phyloP scores from a whole-genome alignment of 78 protist genomes.

The Dictyostelium purpureum region DNA sequence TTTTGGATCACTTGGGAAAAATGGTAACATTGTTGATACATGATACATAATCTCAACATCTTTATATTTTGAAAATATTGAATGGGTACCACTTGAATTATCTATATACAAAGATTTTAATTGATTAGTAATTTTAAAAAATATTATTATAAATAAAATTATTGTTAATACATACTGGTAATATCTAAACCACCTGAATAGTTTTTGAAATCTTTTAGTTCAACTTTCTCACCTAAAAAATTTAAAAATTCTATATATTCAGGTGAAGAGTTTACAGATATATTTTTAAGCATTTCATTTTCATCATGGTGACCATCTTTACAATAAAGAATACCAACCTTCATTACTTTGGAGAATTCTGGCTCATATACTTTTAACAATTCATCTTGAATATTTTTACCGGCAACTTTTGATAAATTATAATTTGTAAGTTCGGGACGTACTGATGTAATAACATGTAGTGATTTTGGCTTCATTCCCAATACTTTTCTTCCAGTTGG shows the following conservation, averaged over 20 bases:
- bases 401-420: not conserved
- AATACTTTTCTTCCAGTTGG: constrained; percentile 5
- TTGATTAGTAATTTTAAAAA: not conserved
- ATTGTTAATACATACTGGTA: not conserved
- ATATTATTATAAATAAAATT: not conserved
- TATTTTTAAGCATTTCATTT: constrained; percentile 22
- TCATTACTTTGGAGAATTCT: constrained; percentile 55
- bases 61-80: constrained; percentile 67
- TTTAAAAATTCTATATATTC: constrained; percentile 67
- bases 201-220: constrained; percentile 51
- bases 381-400: constrained; percentile 27
- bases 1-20: constrained; percentile 78
- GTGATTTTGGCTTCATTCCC: not conserved
- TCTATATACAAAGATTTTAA: too few species aligned
- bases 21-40: constrained; percentile 88
- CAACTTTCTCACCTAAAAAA: constrained; percentile 71
- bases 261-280: constrained; percentile 5
- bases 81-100: constrained; percentile 78
- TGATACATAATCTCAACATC: constrained; percentile 90
- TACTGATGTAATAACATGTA: not conserved
- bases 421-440: constrained; percentile 35
- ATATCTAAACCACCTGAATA: constrained; percentile 85
- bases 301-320: constrained; percentile 56
- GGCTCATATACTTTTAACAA: constrained; percentile 56
- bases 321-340: constrained; percentile 69